A percentile compares a stretch with the other conserved stretches of the same genome.
Conservation (phyloP, 1,139 yeast genomes). For the Lodderomyces theae region DNA sequence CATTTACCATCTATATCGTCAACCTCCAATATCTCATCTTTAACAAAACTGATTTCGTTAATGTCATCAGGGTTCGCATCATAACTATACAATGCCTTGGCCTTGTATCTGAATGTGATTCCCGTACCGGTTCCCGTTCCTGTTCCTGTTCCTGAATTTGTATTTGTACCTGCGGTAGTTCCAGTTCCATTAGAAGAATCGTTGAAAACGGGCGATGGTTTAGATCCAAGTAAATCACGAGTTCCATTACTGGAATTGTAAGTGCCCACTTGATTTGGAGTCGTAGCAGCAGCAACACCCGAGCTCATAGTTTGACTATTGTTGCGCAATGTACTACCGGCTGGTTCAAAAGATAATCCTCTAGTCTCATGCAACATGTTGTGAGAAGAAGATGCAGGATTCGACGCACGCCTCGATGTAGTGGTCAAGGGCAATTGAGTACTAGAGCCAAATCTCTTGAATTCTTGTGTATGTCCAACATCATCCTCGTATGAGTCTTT, state of each 20-base stretch:
- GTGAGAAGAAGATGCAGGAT: conserved; percentile 17
- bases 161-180: neutral
- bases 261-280: neutral
- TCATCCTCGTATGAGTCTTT: conserved; percentile 22
- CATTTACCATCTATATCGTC: conserved; percentile 95
- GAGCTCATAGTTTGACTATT: no score
- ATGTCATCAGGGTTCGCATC: conserved; percentile 94
- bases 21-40: conserved; percentile 87
- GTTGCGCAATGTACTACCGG: conserved; percentile 1
- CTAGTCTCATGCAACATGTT: neutral
- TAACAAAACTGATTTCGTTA: conserved; percentile 85
- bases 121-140: conserved; percentile 21
- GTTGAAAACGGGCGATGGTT: neutral
- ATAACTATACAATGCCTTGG: conserved; percentile 82
- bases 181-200: neutral
- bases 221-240: neutral
- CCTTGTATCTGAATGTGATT: conserved; percentile 74
- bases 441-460: conserved; percentile 25
- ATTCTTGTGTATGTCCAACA: conserved; percentile 17
- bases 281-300: neutral
- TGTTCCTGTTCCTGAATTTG: conserved; percentile 15
- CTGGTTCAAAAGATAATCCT: neutral
- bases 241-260: neutral
- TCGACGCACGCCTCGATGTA: conserved; percentile 6
- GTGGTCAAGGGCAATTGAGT: conserved; percentile 19